Conservation (phyloP, 1,284 basidiomycete species). For the Mycosarcoma mackinlayi region DNA sequence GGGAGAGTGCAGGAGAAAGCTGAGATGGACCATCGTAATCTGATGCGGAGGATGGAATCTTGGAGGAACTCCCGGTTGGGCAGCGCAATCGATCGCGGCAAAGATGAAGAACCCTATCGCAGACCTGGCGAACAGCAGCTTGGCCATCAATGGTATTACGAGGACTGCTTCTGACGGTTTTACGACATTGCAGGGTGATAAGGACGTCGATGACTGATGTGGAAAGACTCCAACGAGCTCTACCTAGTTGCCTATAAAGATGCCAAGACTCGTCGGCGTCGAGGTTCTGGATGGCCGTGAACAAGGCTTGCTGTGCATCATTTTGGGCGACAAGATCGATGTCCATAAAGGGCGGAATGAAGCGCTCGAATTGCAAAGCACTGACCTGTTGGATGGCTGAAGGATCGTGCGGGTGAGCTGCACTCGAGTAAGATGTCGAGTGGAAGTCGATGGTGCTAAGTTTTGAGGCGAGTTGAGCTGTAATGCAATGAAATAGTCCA, state of each 20-base stretch:
- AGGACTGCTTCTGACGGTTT: conserved; percentile 16
- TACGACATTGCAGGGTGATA: conserved; percentile 37
- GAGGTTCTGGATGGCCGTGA: conserved; percentile 17
- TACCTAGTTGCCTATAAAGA: conserved; percentile 29
- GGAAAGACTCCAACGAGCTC: conserved; percentile 10
- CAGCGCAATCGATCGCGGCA: conserved; percentile 17
- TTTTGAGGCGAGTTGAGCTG: background rate
- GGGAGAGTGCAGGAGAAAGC: conserved; percentile 18
- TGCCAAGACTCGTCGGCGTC: conserved; percentile 36
- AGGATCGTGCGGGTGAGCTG: conserved; percentile 19
- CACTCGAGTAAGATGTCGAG: conserved; percentile 30
- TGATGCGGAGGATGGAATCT: background rate
- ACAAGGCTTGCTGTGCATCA: conserved; percentile 15
- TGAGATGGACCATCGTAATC: conserved; percentile 1
- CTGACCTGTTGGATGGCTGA: background rate
- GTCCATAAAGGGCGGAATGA: conserved; percentile 29
- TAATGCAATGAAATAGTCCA: background rate
- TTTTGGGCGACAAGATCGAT: conserved; percentile 11
- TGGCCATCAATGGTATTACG: conserved; percentile 10
- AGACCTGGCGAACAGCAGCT: conserved; percentile 23
- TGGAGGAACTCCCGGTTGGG: conserved; percentile 12
- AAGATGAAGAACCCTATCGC: conserved; percentile 27
- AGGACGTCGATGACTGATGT: conserved; percentile 21
- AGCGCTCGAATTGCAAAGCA: conserved; percentile 13
- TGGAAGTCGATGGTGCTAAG: conserved; percentile 3